Conservation (phyloP, 2,329 filamentous ascomycete species). For the Arthrobotrys iridis region DNA sequence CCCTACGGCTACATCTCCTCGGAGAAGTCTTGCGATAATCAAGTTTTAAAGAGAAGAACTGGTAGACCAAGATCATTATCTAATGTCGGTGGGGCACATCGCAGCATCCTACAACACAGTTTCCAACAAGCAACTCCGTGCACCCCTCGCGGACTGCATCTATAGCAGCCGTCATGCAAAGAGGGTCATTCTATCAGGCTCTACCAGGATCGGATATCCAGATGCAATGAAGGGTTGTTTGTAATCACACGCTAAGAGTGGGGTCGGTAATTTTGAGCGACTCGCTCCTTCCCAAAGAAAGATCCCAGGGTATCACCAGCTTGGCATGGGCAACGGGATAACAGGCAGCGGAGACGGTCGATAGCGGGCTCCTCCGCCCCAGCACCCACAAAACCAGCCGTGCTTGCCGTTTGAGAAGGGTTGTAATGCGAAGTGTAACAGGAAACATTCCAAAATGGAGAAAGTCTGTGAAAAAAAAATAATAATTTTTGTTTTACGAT, state of each 20-base stretch:
- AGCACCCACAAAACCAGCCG: not conserved
- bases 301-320: conserved; percentile 17
- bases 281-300: conserved; percentile 36
- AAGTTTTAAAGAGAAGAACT: not conserved
- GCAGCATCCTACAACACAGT: not conserved
- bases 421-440: not conserved
- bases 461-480: conserved; percentile 10
- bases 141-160: not conserved
- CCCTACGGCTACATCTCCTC: conserved; percentile 1
- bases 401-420: conserved; percentile 10
- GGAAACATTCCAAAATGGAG: not conserved
- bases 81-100: not conserved
- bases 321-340: conserved; percentile 48
- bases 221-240: conserved; percentile 5
- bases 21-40: conserved; percentile 14
- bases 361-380: conserved; percentile 27
- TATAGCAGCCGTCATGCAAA: not conserved
- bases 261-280: conserved; percentile 36
- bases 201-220: conserved; percentile 5
- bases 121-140: conserved; percentile 44
- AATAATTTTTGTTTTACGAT: not conserved
- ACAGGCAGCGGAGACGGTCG: conserved; percentile 44
- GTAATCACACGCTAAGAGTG: conserved; percentile 18
- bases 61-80: not conserved
- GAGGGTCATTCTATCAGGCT: not conserved